phyloP scores from a whole-genome alignment of 1,139 yeast genomes.

The Yamadazyma taylorii region DNA sequence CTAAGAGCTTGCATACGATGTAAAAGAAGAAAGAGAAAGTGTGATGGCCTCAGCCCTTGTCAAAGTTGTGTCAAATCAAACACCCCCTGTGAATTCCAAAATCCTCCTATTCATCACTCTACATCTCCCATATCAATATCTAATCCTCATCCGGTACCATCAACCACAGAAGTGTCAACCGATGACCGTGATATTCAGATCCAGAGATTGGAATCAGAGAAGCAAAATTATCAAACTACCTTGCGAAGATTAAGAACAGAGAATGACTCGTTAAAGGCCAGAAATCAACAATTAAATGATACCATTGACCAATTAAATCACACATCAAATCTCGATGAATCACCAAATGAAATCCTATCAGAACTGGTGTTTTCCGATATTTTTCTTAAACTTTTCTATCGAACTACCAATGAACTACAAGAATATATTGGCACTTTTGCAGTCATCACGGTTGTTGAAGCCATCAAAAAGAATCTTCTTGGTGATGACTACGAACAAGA shows the following conservation, averaged over 20 bases:
- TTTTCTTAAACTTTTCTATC: slow-evolving; percentile 12
- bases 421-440: slow-evolving; percentile 19
- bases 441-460: slow-evolving; percentile 16
- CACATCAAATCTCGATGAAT: neutral
- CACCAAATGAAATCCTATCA: slow-evolving; percentile 2
- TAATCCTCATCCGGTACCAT: too few species aligned
- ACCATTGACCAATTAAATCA: neutral
- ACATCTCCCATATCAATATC: too few species aligned
- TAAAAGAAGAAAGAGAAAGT: slow-evolving; percentile 13
- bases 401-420: slow-evolving; percentile 8
- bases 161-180: too few species aligned
- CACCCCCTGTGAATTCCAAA: slow-evolving; percentile 4
- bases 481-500: slow-evolving; percentile 6
- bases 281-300: neutral
- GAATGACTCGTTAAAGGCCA: neutral
- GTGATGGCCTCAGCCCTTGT: slow-evolving; percentile 14
- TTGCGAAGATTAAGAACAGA: neutral
- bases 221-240: neutral
- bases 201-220: neutral
- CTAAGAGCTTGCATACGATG: slow-evolving; percentile 13
- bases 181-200: neutral
- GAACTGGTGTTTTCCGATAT: slow-evolving; percentile 13
- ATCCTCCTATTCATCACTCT: too few species aligned
- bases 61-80: slow-evolving; percentile 7
- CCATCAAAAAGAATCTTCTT: slow-evolving; percentile 12